Evolutionary conservation across 2,329 filamentous ascomycete genomes (phyloP), one percentile per base, ranked within the genome.

Genomic region (Plectosphaerella cucumerina): DNA sequence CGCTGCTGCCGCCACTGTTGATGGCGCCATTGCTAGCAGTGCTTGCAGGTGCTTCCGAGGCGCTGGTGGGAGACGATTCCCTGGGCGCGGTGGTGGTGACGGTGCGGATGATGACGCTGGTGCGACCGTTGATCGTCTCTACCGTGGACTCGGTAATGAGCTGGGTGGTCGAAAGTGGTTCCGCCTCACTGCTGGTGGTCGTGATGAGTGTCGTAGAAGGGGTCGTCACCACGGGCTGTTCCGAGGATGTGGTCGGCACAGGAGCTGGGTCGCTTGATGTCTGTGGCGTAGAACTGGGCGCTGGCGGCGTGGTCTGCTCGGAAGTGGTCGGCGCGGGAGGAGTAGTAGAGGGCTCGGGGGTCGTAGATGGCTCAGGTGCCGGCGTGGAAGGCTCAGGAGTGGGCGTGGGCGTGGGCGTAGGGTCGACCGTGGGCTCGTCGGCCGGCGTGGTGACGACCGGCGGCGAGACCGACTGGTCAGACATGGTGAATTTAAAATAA

Each of bases 401-500:
- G 50, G 46, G n/a, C 60, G 47, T 35, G 57, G 53, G 37, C 52
- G 42, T 18, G 55, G 49, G 44, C 22, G 53, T 34, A 20, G n/a
- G n/a, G n/a, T n/a, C n/a, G n/a, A 31, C 41, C 39, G 23, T n/a
- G 23, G 26, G 18, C 44, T 39, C 31, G 62, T 18, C 35, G 45
- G 42, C 26, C 50, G 44, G 17, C 41, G 9, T 26, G 48, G 53
- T 49, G 39, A 48, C 61, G 33, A 59, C 54, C 51, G 54, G 53
- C 20, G 56, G 26, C 39, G 60, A 51, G 54, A 53, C 60, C 42
- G 64, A 59, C 43, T 49, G 58, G 58, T 60, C 64, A 49, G 64
- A 65, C 69, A 71, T 71, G 59, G 55, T 63, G 54, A 63, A n/a
- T n/a, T 60, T 53, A 56, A 57, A 48, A 55, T 53, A 17, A 58